Evolutionary conservation across 2,329 filamentous ascomycete species (phyloP).

Genomic region (Anisogramma anomala): DNA sequence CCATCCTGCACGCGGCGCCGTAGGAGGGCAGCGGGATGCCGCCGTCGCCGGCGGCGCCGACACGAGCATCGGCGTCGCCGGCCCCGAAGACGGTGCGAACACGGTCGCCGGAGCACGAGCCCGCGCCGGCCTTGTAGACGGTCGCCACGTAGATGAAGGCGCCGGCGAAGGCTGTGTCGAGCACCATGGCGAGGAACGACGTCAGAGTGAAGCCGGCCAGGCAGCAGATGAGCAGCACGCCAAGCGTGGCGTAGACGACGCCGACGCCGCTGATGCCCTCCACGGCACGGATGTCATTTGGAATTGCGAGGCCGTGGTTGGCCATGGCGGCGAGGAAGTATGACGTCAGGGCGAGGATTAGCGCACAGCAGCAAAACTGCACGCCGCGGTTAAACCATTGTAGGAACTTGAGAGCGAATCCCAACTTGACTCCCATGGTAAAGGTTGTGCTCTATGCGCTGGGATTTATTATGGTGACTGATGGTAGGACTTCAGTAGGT

Average conservation of each 20-base stretch:
- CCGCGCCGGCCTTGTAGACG: constrained; percentile 57
- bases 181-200: constrained; percentile 58
- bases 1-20: constrained; percentile 54
- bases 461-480: too few relatives aligned
- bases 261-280: constrained; percentile 67
- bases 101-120: constrained; percentile 45
- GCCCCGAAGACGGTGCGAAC: constrained; percentile 59
- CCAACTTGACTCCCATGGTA: constrained; percentile 45
- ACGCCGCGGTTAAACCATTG: constrained; percentile 64
- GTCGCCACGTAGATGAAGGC: constrained; percentile 74
- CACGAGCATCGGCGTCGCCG: constrained; percentile 40
- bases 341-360: constrained; percentile 68
- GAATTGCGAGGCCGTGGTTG: constrained; percentile 52
- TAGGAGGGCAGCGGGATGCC: constrained; percentile 39
- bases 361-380: constrained; percentile 58
- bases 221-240: constrained; percentile 66
- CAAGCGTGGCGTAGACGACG: constrained; percentile 61
- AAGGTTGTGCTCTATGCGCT: neutral
- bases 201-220: constrained; percentile 65
- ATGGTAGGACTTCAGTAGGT: too few relatives aligned
- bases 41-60: constrained; percentile 35
- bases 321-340: constrained; percentile 71
- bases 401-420: constrained; percentile 53
- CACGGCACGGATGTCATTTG: constrained; percentile 58
- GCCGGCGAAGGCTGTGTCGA: constrained; percentile 67